Conservation (phyloP, 2,329 filamentous ascomycete species). For the Fonsecaea pedrosoi region DNA sequence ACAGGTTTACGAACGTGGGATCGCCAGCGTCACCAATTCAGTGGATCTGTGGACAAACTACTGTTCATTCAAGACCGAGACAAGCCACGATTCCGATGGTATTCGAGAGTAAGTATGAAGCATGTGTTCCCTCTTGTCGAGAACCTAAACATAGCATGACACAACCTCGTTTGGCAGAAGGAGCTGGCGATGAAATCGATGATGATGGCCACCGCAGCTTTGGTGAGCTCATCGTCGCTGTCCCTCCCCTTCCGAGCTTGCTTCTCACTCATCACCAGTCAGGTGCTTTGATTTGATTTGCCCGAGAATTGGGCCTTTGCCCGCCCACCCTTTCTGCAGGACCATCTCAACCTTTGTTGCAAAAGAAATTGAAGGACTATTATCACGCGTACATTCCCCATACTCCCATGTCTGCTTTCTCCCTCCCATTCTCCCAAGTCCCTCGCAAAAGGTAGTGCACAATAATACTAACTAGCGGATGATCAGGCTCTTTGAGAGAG, state of each 20-base stretch:
- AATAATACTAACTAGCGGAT: conserved; percentile 49
- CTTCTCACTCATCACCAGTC: conserved; percentile 60
- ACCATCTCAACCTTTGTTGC: conserved; percentile 20
- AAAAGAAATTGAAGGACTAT: conserved; percentile 32
- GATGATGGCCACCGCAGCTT: conserved; percentile 49
- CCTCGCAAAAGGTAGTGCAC: conserved; percentile 36
- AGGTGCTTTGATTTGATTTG: conserved; percentile 55
- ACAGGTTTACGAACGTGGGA: conserved; percentile 92
- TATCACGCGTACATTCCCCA: conserved; percentile 40
- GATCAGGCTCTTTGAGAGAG: conserved; percentile 87
- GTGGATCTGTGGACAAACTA: conserved; percentile 98
- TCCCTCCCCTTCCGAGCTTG: conserved; percentile 46
- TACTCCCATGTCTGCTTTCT: conserved; percentile 56
- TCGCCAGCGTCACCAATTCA: conserved; percentile 89
- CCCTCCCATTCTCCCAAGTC: conserved; percentile 45
- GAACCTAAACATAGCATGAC: conserved; percentile 49
- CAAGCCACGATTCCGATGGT: conserved; percentile 89
- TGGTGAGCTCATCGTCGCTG: conserved; percentile 70
- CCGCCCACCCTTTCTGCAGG: conserved; percentile 29
- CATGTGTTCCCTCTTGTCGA: conserved; percentile 70
- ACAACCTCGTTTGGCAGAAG: conserved; percentile 49
- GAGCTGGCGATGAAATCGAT: conserved; percentile 43
- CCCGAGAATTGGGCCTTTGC: conserved; percentile 26
- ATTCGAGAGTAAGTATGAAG: conserved; percentile 98
- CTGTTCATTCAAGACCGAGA: conserved; percentile 97